A percentile compares a stretch with the other conserved stretches of the same genome.
Conservation (phyloP, 2,329 filamentous ascomycete species). For the Hypoxylon rubiginosum region DNA sequence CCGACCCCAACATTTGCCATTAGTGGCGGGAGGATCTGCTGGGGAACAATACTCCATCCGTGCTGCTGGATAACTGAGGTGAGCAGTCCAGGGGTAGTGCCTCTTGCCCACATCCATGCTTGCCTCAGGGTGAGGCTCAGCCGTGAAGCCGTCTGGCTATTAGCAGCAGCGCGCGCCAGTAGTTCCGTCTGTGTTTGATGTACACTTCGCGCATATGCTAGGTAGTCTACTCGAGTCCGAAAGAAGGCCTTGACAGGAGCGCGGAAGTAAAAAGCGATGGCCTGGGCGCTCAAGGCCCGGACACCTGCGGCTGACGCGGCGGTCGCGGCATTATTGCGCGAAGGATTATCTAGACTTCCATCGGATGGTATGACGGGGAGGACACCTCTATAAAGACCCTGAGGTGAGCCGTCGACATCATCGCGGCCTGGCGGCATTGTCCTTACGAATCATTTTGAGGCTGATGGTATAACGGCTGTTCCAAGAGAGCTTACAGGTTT, state of each 20-base stretch:
- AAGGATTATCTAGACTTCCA: conserved; percentile 60
- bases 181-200: conserved; percentile 61
- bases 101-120: conserved; percentile 66
- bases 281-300: conserved; percentile 84
- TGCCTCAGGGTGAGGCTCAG: conserved; percentile 55
- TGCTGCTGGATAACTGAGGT: conserved; percentile 76
- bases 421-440: conserved; percentile 51
- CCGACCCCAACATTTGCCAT: conserved; percentile 81
- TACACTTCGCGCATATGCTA: conserved; percentile 68
- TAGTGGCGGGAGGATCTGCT: conserved; percentile 82
- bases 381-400: conserved; percentile 54
- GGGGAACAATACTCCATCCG: conserved; percentile 80
- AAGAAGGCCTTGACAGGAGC: conserved; percentile 95
- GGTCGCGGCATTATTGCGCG: conserved; percentile 68
- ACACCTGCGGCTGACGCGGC: conserved; percentile 89
- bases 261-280: conserved; percentile 91
- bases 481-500: conserved; percentile 2
- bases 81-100: conserved; percentile 78
- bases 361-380: conserved; percentile 62
- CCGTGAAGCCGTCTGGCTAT: conserved; percentile 53
- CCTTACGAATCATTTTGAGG: conserved; percentile 48
- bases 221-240: conserved; percentile 87
- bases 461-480: conserved; percentile 12
- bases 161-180: conserved; percentile 55
- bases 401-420: conserved; percentile 43